Conservation (phyloP, 1,284 basidiomycete species). For the Ceratobasidium sp. region DNA sequence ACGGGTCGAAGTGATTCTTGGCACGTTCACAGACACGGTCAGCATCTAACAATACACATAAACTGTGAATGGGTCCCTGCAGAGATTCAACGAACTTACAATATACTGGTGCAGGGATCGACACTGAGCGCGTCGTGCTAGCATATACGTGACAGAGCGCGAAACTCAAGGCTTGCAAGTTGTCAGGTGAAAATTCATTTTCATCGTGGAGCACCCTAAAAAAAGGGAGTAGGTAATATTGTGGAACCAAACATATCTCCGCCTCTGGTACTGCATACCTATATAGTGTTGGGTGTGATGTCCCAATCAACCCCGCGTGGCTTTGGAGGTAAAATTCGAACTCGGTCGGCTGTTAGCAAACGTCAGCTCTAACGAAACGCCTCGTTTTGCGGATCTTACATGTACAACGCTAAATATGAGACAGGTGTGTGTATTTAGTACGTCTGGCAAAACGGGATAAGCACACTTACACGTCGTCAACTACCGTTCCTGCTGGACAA, state of each 20-base stretch:
- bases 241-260: slow-evolving; percentile 54
- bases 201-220: slow-evolving; percentile 75
- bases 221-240: slow-evolving; percentile 56
- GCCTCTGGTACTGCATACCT: slow-evolving; percentile 19
- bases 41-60: slow-evolving; percentile 66
- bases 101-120: slow-evolving; percentile 83
- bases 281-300: slow-evolving; percentile 48
- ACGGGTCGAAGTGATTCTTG: slow-evolving; percentile 82
- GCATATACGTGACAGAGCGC: slow-evolving; percentile 86
- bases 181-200: slow-evolving; percentile 66
- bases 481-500: slow-evolving; percentile 79
- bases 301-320: slow-evolving; percentile 69
- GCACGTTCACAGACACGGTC: slow-evolving; percentile 86
- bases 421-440: not conserved
- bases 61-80: not conserved
- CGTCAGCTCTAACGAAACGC: not conserved
- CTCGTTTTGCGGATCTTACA: slow-evolving; percentile 47
- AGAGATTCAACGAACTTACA: slow-evolving; percentile 64
- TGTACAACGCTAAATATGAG: slow-evolving; percentile 21
- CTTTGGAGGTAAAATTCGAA: slow-evolving; percentile 86
- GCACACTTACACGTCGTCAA: slow-evolving; percentile 58
- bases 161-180: slow-evolving; percentile 78
- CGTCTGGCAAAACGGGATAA: not conserved
- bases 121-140: slow-evolving; percentile 84
- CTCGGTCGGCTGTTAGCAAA: slow-evolving; percentile 60